phyloP scores from a whole-genome alignment of 768 basidiomycete species.

The Lanmaoa pseudosensibilis region DNA sequence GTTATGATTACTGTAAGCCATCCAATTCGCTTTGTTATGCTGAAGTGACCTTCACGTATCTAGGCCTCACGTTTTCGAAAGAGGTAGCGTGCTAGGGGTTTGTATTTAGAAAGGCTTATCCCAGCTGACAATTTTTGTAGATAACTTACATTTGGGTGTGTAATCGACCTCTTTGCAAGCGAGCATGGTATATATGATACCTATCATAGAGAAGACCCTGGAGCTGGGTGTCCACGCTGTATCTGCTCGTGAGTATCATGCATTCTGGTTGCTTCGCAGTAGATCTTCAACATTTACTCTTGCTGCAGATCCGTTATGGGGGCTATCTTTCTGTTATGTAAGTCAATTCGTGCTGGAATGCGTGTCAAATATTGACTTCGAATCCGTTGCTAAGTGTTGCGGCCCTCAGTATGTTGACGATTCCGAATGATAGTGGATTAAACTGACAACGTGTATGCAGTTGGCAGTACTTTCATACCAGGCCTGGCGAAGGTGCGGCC shows the following conservation, averaged over 20 bases:
- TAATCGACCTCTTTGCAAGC: not conserved
- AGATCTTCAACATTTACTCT: no score
- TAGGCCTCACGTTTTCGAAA: not conserved
- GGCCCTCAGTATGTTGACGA: not conserved
- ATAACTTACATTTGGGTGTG: constrained; percentile 3
- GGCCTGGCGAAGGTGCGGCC: not conserved
- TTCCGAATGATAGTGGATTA: not conserved
- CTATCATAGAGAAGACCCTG: not conserved
- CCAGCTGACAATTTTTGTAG: not conserved
- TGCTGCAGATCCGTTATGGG: constrained; percentile 1
- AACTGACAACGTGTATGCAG: not conserved
- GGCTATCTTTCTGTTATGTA: not conserved
- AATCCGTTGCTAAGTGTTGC: not conserved
- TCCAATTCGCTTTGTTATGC: not conserved
- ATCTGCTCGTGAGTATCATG: not conserved
- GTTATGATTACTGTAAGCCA: not conserved
- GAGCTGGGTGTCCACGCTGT: constrained; percentile 2
- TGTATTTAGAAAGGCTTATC: not conserved
- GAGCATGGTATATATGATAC: not conserved
- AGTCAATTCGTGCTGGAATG: not conserved
- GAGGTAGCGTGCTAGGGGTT: not conserved
- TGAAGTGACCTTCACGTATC: not conserved
- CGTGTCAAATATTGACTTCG: not conserved
- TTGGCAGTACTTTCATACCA: not conserved
- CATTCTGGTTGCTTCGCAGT: no score